Evolutionary conservation across 768 basidiomycete genomes (phyloP).

Genomic region (Fomitopsis pulvina): DNA sequence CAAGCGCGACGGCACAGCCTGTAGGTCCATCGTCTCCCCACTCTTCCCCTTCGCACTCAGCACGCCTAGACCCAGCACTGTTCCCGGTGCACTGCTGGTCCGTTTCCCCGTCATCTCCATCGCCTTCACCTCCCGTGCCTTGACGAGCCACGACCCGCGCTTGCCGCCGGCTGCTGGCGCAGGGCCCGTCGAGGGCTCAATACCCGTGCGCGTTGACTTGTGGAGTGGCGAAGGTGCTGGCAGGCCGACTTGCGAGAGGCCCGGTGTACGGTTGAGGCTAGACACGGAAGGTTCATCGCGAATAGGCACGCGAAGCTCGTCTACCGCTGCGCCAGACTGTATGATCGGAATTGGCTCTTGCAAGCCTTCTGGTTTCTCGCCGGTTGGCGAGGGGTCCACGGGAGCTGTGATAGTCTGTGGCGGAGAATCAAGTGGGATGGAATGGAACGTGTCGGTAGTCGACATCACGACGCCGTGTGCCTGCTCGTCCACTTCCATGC

Average conservation of each 20-base stretch:
- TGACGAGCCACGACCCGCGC: slow-evolving; percentile 76
- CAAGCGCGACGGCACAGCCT: not conserved
- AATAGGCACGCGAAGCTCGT: slow-evolving; percentile 1
- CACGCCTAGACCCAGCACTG: slow-evolving; percentile 9
- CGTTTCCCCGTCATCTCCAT: slow-evolving; percentile 18
- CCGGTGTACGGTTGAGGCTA: slow-evolving; percentile 30
- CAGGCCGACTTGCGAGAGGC: slow-evolving; percentile 44
- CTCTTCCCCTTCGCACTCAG: slow-evolving; percentile 61
- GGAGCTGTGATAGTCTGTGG: not conserved
- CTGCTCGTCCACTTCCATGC: slow-evolving; percentile 10
- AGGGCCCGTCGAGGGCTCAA: slow-evolving; percentile 26
- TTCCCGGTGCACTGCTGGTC: slow-evolving; percentile 3
- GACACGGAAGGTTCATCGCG: slow-evolving; percentile 5
- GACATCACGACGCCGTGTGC: slow-evolving; percentile 17
- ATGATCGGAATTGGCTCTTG: slow-evolving; percentile 18
- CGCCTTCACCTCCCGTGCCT: slow-evolving; percentile 63
- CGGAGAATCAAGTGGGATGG: slow-evolving; percentile 34
- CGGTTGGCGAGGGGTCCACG: not conserved
- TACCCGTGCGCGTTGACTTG: slow-evolving; percentile 52
- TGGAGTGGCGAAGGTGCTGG: slow-evolving; percentile 64
- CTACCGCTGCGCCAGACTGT: not conserved
- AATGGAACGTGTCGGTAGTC: slow-evolving; percentile 31
- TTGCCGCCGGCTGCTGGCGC: slow-evolving; percentile 35
- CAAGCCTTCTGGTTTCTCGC: slow-evolving; percentile 7
- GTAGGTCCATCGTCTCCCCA: slow-evolving; percentile 24